Base-by-base conservation (phyloP, 225 moss, liverwort and hornwort species). In the Sphagnum contortum region DNA sequence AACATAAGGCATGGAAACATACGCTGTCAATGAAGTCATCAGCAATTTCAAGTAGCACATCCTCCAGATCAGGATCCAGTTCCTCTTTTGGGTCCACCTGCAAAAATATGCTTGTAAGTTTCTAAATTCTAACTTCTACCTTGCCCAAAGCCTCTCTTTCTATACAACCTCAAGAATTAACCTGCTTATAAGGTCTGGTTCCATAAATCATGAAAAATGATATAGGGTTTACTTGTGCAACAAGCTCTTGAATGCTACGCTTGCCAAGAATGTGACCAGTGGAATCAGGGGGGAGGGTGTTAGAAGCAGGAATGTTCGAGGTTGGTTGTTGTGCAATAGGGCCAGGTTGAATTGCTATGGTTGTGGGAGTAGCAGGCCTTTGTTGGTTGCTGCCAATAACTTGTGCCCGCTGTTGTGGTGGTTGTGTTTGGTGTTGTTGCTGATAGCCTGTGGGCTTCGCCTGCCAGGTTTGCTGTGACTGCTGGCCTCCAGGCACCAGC, bases 11-110 rank as follows among this genome's bases (percentile, higher is more conserved):
- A 50, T 49, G 49, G 50, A 65, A 9, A 61, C 60, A 7, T 79
- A 84, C 98, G 53, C 80, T 89, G 61, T 98, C 93, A 48, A 98
- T 88, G 73, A 98, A 98, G 51, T 93, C 90, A 52, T 98, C 98
- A 12, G 90, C 98, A 54, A 98, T 84, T 67, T 98, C 98, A 60
- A 89, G 72, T 64, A 98, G 68, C 50, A 93, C 90, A 68, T 98
- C 98, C 66, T 87, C 98, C 60, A 93, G 93, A 51, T 98, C 98
- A 44, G 85, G 89, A 69, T 98, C 98, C 57, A 98, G 79, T 68
- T 82, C 82, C 68, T 91, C 98, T 55, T 72, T 72, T 46, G 93
- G 89, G 75, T 98, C 98, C 2, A 98, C 83, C 89, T 98, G 90
- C 51, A 62, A 60, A 65, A 59, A 9, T 4, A 2, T 50, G 11